A percentile compares a stretch with the other conserved stretches of the same genome.
phyloP scores from a whole-genome alignment of 2,329 filamentous ascomycete species.

The Cytospora leucostoma region DNA sequence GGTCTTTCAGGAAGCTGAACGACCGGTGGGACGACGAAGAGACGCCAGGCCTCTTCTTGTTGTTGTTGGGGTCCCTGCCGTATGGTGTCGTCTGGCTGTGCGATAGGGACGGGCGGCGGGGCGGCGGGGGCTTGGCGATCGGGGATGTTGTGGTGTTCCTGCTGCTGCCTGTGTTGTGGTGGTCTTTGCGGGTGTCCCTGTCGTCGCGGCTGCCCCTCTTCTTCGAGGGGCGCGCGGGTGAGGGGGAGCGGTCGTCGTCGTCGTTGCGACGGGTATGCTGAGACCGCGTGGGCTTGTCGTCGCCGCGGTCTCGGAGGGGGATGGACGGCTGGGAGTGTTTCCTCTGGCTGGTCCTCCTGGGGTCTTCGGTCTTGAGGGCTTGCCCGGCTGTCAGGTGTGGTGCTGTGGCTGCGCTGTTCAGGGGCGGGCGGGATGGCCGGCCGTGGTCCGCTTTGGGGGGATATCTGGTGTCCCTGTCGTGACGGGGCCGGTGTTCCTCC shows the following conservation, averaged over 20 bases:
- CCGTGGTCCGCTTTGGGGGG: constrained; percentile 23
- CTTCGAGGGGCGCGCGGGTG: constrained; percentile 10
- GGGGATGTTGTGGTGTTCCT: neutral
- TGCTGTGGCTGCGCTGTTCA: constrained; percentile 17
- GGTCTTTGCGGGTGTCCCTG: constrained; percentile 1
- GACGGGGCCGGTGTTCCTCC: constrained; percentile 9
- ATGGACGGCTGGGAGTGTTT: constrained; percentile 21
- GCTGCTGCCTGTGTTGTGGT: constrained; percentile 10
- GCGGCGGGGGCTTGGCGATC: neutral
- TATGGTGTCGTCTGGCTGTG: constrained; percentile 8
- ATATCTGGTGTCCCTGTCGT: constrained; percentile 21
- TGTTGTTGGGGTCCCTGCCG: neutral
- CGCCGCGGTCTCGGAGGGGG: constrained; percentile 12
- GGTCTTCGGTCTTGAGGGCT: constrained; percentile 6
- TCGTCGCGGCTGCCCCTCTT: constrained; percentile 9
- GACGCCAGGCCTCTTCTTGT: constrained; percentile 1
- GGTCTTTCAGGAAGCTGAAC: constrained; percentile 24
- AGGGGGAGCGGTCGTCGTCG: constrained; percentile 6
- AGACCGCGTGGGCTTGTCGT: constrained; percentile 15
- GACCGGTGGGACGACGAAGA: neutral
- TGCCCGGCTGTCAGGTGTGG: constrained; percentile 13
- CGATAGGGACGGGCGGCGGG: neutral
- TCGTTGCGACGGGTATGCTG: constrained; percentile 6
- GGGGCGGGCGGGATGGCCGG: constrained; percentile 20
- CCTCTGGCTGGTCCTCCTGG: constrained; percentile 6